These are phyloP conservation scores for Polyporus arcularius DNA, from an alignment of 768 basidiomycete species.

Conservation along the genomic window DNA sequence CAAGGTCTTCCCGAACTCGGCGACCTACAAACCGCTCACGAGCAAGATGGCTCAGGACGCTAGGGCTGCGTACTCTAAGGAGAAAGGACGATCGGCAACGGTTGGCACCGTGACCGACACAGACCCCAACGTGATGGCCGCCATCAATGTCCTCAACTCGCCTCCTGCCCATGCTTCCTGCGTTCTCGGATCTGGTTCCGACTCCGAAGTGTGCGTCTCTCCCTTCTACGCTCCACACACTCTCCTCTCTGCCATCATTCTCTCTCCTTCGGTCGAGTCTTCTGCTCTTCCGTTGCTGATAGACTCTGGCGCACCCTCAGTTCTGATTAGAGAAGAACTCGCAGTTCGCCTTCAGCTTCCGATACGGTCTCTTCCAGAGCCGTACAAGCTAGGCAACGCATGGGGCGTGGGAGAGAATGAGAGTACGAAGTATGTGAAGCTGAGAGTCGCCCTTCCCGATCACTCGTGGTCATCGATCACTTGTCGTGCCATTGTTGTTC, in stretches of 20 bases:
- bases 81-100: not conserved
- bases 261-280: not conserved
- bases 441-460: not conserved
- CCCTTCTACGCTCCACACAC: not conserved
- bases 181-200: not conserved
- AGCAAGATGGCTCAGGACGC: not conserved
- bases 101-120: not conserved
- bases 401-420: not conserved
- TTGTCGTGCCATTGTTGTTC: conserved; percentile 3
- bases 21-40: not conserved
- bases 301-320: conserved; percentile 9
- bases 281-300: not conserved
- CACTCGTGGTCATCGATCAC: not conserved
- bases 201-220: not conserved
- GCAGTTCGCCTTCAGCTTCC: not conserved
- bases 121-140: not conserved
- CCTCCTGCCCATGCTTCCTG: not conserved
- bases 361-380: not conserved
- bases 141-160: not conserved
- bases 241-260: not conserved
- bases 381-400: not conserved
- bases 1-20: not conserved
- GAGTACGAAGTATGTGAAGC: not conserved
- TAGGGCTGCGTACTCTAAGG: not conserved
- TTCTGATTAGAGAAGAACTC: conserved; percentile 4